A percentile compares a stretch with the other conserved stretches of the same genome.
phyloP scores from a whole-genome alignment of 352 stramenopile species.

The Phytopythium cucurbitacearum region DNA sequence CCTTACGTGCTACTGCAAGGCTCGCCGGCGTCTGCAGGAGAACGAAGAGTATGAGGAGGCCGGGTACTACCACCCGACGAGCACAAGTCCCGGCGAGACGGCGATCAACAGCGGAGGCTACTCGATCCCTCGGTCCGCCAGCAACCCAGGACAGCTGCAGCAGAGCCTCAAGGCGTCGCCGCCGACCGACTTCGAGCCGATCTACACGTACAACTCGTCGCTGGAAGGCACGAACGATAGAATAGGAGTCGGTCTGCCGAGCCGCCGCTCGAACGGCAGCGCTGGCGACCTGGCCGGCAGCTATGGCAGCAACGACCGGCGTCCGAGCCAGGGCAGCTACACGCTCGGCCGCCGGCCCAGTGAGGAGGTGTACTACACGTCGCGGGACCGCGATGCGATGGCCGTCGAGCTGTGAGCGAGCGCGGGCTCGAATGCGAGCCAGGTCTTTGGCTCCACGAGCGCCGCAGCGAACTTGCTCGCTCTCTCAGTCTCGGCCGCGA shows the following conservation, averaged over 20 bases:
- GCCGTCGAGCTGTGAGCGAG: conserved; percentile 23
- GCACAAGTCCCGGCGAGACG: conserved; percentile 10
- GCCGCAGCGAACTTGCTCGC: too few relatives aligned
- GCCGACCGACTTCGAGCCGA: conserved; percentile 6
- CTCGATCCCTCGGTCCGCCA: conserved; percentile 10
- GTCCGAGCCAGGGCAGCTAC: conserved; percentile 15
- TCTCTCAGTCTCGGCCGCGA: too few relatives aligned
- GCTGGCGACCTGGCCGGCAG: conserved; percentile 14
- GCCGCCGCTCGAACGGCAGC: conserved; percentile 20
- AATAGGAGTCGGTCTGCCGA: conserved; percentile 21
- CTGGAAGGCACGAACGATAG: conserved; percentile 18
- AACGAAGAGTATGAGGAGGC: conserved; percentile 40
- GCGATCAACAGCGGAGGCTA: conserved; percentile 9
- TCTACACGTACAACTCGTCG: conserved; percentile 23
- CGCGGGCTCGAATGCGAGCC: too few relatives aligned
- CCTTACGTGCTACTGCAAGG: conserved; percentile 57
- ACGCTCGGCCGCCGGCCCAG: conserved; percentile 17
- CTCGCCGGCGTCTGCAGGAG: conserved; percentile 38
- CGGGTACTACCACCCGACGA: conserved; percentile 36
- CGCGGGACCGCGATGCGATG: conserved; percentile 21
- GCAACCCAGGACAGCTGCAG: conserved; percentile 8
- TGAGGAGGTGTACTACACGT: conserved; percentile 16
- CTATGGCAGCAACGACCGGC: conserved; percentile 15
- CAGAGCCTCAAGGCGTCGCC: conserved; percentile 10
- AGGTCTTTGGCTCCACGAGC: too few relatives aligned